Conservation (phyloP, 2,329 filamentous ascomycete species). For the Aulographum hederae region DNA sequence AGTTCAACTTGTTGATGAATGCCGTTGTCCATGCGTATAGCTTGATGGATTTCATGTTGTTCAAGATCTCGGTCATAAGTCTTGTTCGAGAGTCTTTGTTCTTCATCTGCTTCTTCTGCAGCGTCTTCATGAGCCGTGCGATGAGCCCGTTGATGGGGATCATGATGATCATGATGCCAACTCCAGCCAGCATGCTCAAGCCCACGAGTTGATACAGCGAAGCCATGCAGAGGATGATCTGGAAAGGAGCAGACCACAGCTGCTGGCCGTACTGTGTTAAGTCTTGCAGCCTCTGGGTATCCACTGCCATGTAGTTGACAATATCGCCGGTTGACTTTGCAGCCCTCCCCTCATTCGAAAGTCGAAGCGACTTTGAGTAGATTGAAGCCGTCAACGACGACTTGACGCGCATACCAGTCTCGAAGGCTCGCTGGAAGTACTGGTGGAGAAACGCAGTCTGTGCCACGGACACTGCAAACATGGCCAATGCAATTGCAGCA, state of each 20-base stretch:
- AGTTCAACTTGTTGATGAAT: conserved; percentile 94
- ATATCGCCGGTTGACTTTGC: conserved; percentile 91
- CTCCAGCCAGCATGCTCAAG: conserved; percentile 85
- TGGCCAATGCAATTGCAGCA: conserved; percentile 70
- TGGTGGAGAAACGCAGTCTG: conserved; percentile 90
- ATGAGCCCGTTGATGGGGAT: conserved; percentile 90
- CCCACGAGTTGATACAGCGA: conserved; percentile 93
- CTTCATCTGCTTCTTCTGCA: conserved; percentile 97
- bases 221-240: conserved; percentile 88
- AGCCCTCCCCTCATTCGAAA: conserved; percentile 85
- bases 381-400: conserved; percentile 77
- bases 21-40: conserved; percentile 93
- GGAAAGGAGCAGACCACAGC: conserved; percentile 91
- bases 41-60: conserved; percentile 99
- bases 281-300: conserved; percentile 88
- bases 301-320: conserved; percentile 98
- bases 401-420: conserved; percentile 94
- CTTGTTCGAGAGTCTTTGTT: conserved; percentile 92
- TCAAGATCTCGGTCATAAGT: conserved; percentile 91
- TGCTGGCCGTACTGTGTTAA: conserved; percentile 91
- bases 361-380: conserved; percentile 72
- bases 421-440: conserved; percentile 90
- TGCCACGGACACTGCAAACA: conserved; percentile 74
- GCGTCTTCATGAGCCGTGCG: conserved; percentile 76
- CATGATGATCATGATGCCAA: conserved; percentile 93